These are phyloP conservation scores for Stenocarpella maydis DNA, from an alignment of 2,329 filamentous ascomycete genomes.

Conservation along the genomic window DNA sequence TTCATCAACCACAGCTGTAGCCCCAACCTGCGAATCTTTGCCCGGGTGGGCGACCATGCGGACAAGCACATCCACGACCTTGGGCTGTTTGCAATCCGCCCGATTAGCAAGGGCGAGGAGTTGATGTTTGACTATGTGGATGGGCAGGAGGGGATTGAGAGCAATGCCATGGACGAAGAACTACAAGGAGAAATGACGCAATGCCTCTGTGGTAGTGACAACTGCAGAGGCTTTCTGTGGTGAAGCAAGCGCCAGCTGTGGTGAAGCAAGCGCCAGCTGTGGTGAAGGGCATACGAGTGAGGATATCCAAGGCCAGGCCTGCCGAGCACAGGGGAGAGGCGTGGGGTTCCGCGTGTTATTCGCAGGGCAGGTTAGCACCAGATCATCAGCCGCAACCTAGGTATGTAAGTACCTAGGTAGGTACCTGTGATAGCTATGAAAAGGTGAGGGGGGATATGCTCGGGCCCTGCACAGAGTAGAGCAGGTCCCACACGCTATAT, in stretches of 20 bases:
- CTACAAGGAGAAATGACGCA: slow-evolving; percentile 61
- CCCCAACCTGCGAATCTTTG: slow-evolving; percentile 82
- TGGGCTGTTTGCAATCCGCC: slow-evolving; percentile 75
- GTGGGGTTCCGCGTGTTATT: no score
- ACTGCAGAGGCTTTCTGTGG: slow-evolving; percentile 77
- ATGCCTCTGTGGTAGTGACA: slow-evolving; percentile 69
- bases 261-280: no score
- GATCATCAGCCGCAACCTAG: no score
- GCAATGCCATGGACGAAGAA: slow-evolving; percentile 58
- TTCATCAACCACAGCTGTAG: slow-evolving; percentile 88
- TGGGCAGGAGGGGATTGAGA: slow-evolving; percentile 60
- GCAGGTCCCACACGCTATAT: background rate
- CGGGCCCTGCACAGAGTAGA: slow-evolving; percentile 8
- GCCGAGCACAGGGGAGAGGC: no score
- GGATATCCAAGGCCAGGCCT: no score
- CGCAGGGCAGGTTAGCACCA: no score
- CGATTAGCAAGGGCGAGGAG: slow-evolving; percentile 73
- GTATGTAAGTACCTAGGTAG: no score
- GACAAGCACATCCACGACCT: slow-evolving; percentile 79
- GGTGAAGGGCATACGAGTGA: no score
- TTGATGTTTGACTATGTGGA: slow-evolving; percentile 84
- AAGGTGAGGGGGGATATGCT: no score
- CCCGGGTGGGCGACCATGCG: slow-evolving; percentile 78
- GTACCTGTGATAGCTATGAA: no score
- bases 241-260: slow-evolving; percentile 42